phyloP scores from a whole-genome alignment of 2,329 filamentous ascomycete genomes.

The Ramularia endophylla region DNA sequence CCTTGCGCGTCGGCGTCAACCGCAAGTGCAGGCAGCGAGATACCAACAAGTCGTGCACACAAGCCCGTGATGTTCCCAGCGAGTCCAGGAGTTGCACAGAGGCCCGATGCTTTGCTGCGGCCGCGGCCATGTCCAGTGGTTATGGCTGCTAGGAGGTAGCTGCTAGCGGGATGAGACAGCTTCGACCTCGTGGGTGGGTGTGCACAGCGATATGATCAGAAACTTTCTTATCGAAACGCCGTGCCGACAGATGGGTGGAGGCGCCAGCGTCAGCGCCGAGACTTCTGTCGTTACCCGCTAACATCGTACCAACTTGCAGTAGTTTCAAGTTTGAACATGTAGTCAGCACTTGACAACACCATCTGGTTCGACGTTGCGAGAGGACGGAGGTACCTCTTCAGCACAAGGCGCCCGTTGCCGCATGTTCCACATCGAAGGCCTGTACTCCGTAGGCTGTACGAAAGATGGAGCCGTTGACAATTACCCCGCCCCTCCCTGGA shows the following conservation, averaged over 20 bases:
- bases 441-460: too few relatives aligned
- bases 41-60: slow-evolving; percentile 4
- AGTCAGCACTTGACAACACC: too few relatives aligned
- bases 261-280: slow-evolving; percentile 10
- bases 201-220: slow-evolving; percentile 10
- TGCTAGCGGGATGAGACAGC: slow-evolving; percentile 6
- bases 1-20: too few relatives aligned
- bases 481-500: too few relatives aligned
- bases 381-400: too few relatives aligned
- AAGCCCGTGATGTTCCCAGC: slow-evolving; percentile 4
- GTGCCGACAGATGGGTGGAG: slow-evolving; percentile 14
- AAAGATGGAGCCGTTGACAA: too few relatives aligned
- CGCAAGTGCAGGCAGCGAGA: neutral
- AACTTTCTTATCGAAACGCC: slow-evolving; percentile 14
- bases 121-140: slow-evolving; percentile 4
- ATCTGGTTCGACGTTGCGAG: too few relatives aligned
- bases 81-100: slow-evolving; percentile 10
- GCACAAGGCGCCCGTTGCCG: too few relatives aligned
- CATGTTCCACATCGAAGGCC: too few relatives aligned
- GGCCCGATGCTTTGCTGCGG: slow-evolving; percentile 8
- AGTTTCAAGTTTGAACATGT: too few relatives aligned
- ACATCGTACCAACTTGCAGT: too few relatives aligned
- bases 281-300: neutral
- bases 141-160: slow-evolving; percentile 6
- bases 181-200: neutral